Conservation (phyloP, 345 rosid genomes). For the Erysimum cheiranthoides region DNA sequence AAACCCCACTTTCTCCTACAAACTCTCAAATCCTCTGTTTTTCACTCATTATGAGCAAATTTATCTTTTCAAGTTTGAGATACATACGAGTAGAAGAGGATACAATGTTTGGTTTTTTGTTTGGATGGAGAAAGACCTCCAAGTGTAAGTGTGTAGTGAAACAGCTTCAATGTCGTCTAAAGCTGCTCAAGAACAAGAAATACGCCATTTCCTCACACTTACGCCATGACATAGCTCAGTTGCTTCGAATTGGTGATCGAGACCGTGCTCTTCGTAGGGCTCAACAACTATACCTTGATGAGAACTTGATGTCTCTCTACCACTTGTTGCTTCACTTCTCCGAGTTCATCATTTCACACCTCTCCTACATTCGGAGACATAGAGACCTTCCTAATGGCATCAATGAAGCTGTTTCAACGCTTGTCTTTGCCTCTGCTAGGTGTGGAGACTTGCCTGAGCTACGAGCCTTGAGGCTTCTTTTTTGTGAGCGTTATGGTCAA, state of each 20-base stretch:
- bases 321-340: constrained; percentile 67
- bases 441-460: constrained; percentile 93
- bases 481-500: constrained; percentile 70
- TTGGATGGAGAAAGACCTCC: constrained; percentile 86
- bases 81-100: not conserved
- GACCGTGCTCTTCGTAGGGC: constrained; percentile 61
- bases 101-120: constrained; percentile 64
- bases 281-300: constrained; percentile 67
- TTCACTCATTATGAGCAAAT: constrained; percentile 3
- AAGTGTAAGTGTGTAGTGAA: constrained; percentile 69
- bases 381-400: constrained; percentile 76
- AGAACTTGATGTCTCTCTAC: constrained; percentile 54
- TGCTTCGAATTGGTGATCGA: constrained; percentile 61
- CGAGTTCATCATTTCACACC: constrained; percentile 54
- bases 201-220: constrained; percentile 56
- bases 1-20: constrained; percentile 36
- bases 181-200: constrained; percentile 69
- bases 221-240: constrained; percentile 68
- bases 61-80: not conserved
- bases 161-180: constrained; percentile 62
- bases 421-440: constrained; percentile 81
- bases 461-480: constrained; percentile 61
- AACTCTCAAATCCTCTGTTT: constrained; percentile 31
- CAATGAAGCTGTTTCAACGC: constrained; percentile 84
- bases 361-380: constrained; percentile 70